Evolutionary conservation across 1,284 basidiomycete species (phyloP).

Genomic region (Phylloboletellus chloephorus): DNA sequence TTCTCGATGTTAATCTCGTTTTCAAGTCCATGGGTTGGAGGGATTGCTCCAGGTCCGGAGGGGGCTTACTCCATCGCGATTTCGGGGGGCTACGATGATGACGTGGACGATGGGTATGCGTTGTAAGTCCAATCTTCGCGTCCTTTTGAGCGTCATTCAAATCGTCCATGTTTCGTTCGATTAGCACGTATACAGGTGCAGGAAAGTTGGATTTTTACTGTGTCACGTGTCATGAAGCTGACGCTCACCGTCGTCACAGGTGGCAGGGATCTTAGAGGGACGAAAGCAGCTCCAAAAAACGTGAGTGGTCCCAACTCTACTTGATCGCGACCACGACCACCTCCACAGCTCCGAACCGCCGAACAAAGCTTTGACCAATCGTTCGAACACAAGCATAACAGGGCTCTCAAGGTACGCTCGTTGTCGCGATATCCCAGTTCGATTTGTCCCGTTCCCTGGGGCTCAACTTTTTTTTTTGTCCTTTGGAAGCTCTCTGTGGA

Average conservation of each 20-base stretch:
- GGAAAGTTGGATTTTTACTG: conserved; percentile 35
- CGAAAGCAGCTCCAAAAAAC: conserved; percentile 70
- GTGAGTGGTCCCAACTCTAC: conserved; percentile 35
- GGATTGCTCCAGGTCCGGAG: conserved; percentile 59
- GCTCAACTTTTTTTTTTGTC: conserved; percentile 4
- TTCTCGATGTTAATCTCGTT: neutral
- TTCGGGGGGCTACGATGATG: conserved; percentile 82
- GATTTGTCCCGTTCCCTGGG: neutral
- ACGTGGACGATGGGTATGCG: conserved; percentile 72
- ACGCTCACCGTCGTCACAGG: conserved; percentile 38
- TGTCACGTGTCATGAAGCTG: neutral
- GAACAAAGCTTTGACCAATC: conserved; percentile 75
- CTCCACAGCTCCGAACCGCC: conserved; percentile 68
- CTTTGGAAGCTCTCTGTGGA: conserved; percentile 54
- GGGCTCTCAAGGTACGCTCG: conserved; percentile 51
- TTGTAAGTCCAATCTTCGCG: conserved; percentile 51
- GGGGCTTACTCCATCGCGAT: conserved; percentile 79
- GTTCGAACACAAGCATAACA: conserved; percentile 69
- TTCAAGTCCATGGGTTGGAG: conserved; percentile 68
- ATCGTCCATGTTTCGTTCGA: neutral
- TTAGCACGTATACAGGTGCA: conserved; percentile 71
- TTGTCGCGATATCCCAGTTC: neutral
- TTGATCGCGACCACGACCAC: conserved; percentile 1
- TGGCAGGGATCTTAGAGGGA: conserved; percentile 77
- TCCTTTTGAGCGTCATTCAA: neutral